Evolutionary conservation across 192 early-diverging fungal species (phyloP).

Genomic region (Podila minutissima): DNA sequence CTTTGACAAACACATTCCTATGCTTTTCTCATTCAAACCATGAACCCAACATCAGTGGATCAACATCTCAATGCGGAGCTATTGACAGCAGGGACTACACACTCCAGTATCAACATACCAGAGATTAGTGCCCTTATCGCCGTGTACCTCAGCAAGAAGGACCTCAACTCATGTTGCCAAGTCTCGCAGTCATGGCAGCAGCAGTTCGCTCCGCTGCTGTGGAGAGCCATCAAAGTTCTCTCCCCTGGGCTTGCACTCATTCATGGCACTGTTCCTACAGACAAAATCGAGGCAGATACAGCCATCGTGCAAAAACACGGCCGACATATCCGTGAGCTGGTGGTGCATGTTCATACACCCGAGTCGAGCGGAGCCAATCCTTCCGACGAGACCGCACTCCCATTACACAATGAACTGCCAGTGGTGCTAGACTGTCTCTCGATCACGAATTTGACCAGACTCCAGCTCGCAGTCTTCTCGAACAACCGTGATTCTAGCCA

Average conservation of each 20-base stretch:
- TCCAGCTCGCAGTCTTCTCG: no score
- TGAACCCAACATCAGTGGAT: not conserved
- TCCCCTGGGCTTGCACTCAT: not conserved
- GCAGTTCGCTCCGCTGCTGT: constrained; percentile 14
- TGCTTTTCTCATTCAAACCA: not conserved
- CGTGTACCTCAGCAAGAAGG: constrained; percentile 10
- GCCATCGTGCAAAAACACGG: not conserved
- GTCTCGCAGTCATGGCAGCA: constrained; percentile 20
- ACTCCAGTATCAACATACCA: constrained; percentile 6
- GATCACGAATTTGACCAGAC: no score
- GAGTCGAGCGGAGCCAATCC: no score
- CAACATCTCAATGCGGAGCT: not conserved
- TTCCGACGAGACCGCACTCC: no score
- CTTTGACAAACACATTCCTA: no score
- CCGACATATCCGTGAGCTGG: no score
- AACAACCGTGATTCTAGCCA: no score
- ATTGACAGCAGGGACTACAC: not conserved
- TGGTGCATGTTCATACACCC: no score
- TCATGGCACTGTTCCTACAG: not conserved
- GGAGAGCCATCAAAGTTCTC: constrained; percentile 6
- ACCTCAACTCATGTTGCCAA: constrained; percentile 7
- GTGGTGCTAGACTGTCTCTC: no score
- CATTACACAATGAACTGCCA: no score
- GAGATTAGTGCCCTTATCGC: constrained; percentile 22
- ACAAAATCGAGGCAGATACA: not conserved